Evolutionary conservation across 495 filamentous ascomycete species (phyloP), one percentile per base, ranked within the genome.

Genomic region (Xylaria scruposa): DNA sequence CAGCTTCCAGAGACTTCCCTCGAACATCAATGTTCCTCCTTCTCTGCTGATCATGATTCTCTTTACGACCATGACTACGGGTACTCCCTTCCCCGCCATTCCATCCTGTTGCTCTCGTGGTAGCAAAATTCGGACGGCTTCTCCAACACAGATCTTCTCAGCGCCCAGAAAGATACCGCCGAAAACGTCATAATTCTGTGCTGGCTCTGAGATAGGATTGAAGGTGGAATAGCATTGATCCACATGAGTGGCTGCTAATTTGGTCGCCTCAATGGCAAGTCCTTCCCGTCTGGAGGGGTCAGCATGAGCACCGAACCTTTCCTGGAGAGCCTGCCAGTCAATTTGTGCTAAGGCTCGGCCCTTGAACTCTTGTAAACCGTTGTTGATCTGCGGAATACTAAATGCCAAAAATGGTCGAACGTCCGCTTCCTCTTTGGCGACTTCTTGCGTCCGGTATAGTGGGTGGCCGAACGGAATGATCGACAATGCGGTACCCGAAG

Each of bases 401-500:
- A 83, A 85, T 4, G 84, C 83, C 9, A 85, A 76, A 71, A 85
- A 85, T 0, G 84, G 84, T 3, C 84, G 81, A 78, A 85, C 81
- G n/a, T 82, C 79, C 0, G 53, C 61, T 68, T 79, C 80, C 1
- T 74, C 74, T 31, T 79, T 82, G 29, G 71, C 46, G 5, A 83
- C 54, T 21, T 64, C 70, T 10, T 70, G 62, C 40, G 82, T 56
- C 21, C 31, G 38, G 40, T 61, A 64, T 2, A 49, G 65, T 9
- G 21, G 72, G 33, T 77, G 67, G n/a, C 68, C 58, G 9, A 78
- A 72, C 2, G 77, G 77, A 13, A 73, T 68, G 51, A 78, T 74
- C 26, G 60, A 72, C 0, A 67, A 12, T 6, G 56, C 6, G 29
- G 46, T 74, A 29, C 67, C 53, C 47, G 78, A 80, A 63, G 59